Percentiles rank a stretch among this genome's conserved stretches.
phyloP scores from a whole-genome alignment of 495 filamentous ascomycete genomes.

The Lasiosphaeria ovina region DNA sequence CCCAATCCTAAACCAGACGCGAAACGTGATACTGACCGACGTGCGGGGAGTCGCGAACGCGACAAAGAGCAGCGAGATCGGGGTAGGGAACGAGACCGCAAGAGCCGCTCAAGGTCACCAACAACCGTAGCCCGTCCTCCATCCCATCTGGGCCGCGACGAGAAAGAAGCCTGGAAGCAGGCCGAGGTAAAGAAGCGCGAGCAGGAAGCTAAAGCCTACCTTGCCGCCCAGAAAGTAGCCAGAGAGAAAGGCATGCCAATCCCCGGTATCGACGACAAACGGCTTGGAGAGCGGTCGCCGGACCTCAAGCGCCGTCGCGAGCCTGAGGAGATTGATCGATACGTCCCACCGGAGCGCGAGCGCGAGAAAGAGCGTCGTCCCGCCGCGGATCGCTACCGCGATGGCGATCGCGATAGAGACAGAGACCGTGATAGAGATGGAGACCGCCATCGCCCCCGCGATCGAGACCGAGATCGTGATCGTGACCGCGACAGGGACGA shows the following conservation, averaged over 20 bases:
- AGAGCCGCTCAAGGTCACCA: slow-evolving; percentile 40
- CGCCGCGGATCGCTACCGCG: slow-evolving; percentile 14
- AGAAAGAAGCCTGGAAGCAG: slow-evolving; percentile 50
- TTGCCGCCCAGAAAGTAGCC: slow-evolving; percentile 52
- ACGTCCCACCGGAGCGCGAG: slow-evolving; percentile 38
- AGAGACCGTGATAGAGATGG: slow-evolving; percentile 41
- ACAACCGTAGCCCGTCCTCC: slow-evolving; percentile 23
- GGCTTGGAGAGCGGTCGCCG: slow-evolving; percentile 43
- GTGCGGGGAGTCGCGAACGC: slow-evolving; percentile 23
- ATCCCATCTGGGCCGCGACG: slow-evolving; percentile 29
- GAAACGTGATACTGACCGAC: slow-evolving; percentile 14
- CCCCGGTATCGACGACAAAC: slow-evolving; percentile 45
- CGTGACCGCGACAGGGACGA: slow-evolving; percentile 15
- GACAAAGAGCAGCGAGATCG: slow-evolving; percentile 5
- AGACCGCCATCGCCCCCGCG: slow-evolving; percentile 28
- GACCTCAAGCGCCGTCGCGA: slow-evolving; percentile 43
- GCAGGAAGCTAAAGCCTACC: slow-evolving; percentile 56
- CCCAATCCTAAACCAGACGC: slow-evolving; percentile 14
- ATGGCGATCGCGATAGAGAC: slow-evolving; percentile 26
- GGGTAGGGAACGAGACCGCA: slow-evolving; percentile 30
- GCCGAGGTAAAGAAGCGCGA: slow-evolving; percentile 55
- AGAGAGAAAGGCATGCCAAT: slow-evolving; percentile 50
- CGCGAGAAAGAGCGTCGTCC: slow-evolving; percentile 19
- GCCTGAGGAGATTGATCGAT: slow-evolving; percentile 45
- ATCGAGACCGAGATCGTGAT: slow-evolving; percentile 30